phyloP scores from a whole-genome alignment of 2,329 filamentous ascomycete genomes.

The Alternaria sp. region DNA sequence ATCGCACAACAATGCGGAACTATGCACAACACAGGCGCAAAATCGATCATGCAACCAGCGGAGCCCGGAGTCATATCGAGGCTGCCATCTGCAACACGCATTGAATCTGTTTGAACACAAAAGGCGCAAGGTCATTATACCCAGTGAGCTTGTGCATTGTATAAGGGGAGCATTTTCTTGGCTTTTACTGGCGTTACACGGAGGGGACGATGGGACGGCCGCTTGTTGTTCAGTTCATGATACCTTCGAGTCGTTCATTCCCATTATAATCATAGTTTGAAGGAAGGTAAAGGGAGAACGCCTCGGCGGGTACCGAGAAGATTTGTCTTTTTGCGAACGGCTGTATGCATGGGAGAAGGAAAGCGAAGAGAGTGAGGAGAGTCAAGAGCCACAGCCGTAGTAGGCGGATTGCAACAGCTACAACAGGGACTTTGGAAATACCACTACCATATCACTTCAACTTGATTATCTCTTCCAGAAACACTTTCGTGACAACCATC shows the following conservation, averaged over 20 bases:
- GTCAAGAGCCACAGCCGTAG: neutral
- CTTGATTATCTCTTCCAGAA: neutral
- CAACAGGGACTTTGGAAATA: neutral
- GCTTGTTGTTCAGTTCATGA: constrained; percentile 11
- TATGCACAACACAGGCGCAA: neutral
- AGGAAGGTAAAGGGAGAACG: neutral
- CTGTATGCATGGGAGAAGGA: neutral
- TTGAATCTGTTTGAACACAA: constrained; percentile 15
- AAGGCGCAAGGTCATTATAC: constrained; percentile 18
- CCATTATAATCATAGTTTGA: constrained; percentile 10
- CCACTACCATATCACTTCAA: constrained; percentile 3
- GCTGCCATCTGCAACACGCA: constrained; percentile 8
- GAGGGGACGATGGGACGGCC: constrained; percentile 7
- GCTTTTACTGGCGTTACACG: constrained; percentile 6
- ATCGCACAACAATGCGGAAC: neutral
- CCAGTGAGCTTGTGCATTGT: constrained; percentile 12
- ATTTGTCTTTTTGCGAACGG: neutral
- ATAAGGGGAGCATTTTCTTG: neutral
- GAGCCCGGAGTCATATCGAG: constrained; percentile 1
- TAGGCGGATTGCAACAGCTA: constrained; percentile 1
- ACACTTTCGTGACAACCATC: no score
- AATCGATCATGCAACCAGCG: neutral
- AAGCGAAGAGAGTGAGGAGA: neutral
- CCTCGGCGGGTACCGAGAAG: constrained; percentile 7
- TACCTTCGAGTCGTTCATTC: constrained; percentile 16